Percentiles rank a stretch among this genome's conserved stretches.
phyloP scores from a whole-genome alignment of 768 basidiomycete species.

The Favolaschia claudopus region DNA sequence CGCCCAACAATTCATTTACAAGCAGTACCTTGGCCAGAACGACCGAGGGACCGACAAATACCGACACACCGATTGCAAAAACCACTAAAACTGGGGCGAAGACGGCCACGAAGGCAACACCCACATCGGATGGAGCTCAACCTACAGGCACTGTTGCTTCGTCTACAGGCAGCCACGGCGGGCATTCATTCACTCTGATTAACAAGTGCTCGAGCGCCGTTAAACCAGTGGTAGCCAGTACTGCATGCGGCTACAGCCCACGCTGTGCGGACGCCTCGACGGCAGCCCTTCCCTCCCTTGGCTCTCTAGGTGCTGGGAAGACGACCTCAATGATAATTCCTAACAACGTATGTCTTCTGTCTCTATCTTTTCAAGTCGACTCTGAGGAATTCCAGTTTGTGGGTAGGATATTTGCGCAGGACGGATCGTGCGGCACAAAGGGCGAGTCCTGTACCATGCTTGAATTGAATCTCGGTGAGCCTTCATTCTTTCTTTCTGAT shows the following conservation, averaged over 20 bases:
- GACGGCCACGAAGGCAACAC: background rate
- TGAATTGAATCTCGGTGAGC: constrained; percentile 23
- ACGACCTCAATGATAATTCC: constrained; percentile 9
- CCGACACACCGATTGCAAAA: background rate
- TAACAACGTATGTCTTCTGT: background rate
- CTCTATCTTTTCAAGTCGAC: background rate
- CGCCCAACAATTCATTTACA: background rate
- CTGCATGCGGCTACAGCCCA: constrained; percentile 22
- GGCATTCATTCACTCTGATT: constrained; percentile 15
- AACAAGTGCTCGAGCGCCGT: constrained; percentile 23
- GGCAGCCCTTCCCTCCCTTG: constrained; percentile 4
- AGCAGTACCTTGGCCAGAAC: background rate
- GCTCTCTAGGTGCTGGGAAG: constrained; percentile 9
- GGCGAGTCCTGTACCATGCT: constrained; percentile 23
- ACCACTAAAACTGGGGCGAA: background rate
- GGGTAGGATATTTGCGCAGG: constrained; percentile 17
- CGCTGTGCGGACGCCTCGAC: constrained; percentile 19
- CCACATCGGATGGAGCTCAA: background rate
- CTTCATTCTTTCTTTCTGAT: background rate
- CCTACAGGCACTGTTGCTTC: background rate
- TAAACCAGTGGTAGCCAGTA: constrained; percentile 18
- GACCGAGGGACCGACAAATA: too few relatives aligned
- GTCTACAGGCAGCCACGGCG: background rate
- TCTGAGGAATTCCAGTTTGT: constrained; percentile 10
- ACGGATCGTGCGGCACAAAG: constrained; percentile 10